A percentile compares a stretch with the other conserved stretches of the same genome.
Evolutionary conservation across 257 asterid species (phyloP).

Genomic region (Nicotiana tomentosiformis): DNA sequence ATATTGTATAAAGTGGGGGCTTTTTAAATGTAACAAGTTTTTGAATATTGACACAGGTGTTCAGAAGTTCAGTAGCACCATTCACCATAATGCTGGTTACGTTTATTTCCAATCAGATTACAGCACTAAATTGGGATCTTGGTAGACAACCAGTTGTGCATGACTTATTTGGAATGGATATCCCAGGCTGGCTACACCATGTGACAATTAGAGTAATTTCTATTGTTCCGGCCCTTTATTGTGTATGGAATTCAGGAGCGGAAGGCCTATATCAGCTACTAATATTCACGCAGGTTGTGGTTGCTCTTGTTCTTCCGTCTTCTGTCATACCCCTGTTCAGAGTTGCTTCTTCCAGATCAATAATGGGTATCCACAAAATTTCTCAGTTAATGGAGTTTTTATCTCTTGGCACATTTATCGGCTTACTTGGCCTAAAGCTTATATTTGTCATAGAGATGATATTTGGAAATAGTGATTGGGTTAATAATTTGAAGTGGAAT

Average conservation of each 20-base stretch:
- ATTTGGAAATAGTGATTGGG: conserved; percentile 94
- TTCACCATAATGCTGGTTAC: conserved; percentile 46
- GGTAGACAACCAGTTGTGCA: conserved; percentile 56
- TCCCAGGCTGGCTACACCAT: conserved; percentile 94
- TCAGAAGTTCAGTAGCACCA: conserved; percentile 59
- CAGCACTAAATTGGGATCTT: conserved; percentile 70
- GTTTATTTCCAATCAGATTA: conserved; percentile 68
- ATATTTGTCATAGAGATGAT: conserved; percentile 75
- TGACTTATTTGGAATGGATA: conserved; percentile 60
- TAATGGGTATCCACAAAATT: conserved; percentile 68
- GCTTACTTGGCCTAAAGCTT: conserved; percentile 64
- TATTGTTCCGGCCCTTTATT: conserved; percentile 75
- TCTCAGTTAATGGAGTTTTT: conserved; percentile 59
- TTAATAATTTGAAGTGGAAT: conserved; percentile 68
- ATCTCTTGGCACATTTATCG: conserved; percentile 51
- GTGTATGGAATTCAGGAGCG: conserved; percentile 81
- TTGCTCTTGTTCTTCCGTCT: conserved; percentile 89
- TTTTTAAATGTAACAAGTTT: conserved; percentile 1
- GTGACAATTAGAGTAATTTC: conserved; percentile 77
- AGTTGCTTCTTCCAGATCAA: conserved; percentile 72
- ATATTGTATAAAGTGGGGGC: not conserved
- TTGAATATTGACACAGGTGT: conserved; percentile 52
- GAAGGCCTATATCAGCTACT: conserved; percentile 86
- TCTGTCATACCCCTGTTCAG: conserved; percentile 84
- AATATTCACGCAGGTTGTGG: conserved; percentile 70